These are phyloP conservation scores for Xylariales sp. DNA, from an alignment of 2,329 filamentous ascomycete genomes.

Conservation along the genomic window DNA sequence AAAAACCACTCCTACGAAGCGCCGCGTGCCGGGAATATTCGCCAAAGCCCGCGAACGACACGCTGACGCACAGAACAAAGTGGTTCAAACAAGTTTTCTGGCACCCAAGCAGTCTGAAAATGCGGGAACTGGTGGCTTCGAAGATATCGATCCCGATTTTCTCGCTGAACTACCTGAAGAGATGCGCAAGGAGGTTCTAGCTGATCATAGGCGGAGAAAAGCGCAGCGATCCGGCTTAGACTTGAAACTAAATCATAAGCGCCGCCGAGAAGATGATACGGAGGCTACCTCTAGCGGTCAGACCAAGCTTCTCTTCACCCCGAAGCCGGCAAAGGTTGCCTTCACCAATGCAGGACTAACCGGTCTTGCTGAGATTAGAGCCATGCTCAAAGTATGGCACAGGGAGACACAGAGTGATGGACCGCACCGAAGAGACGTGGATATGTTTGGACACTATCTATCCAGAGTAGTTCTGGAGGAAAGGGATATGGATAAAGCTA, in stretches of 20 bases:
- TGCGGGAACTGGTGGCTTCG: conserved; percentile 27
- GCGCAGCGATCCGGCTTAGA: conserved; percentile 51
- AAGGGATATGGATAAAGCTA: conserved; percentile 70
- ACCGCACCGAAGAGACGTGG: conserved; percentile 75
- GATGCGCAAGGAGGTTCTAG: conserved; percentile 71
- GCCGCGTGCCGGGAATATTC: conserved; percentile 41
- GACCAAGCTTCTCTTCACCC: conserved; percentile 40
- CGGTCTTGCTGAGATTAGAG: conserved; percentile 58
- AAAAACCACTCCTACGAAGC: conserved; percentile 64
- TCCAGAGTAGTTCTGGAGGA: conserved; percentile 70
- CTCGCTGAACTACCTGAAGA: conserved; percentile 80
- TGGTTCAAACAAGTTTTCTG: conserved; percentile 72
- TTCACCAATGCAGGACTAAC: conserved; percentile 41
- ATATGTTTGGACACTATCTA: conserved; percentile 70
- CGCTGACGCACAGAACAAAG: conserved; percentile 49
- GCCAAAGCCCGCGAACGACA: conserved; percentile 45
- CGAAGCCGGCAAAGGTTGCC: conserved; percentile 37
- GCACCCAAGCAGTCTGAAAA: conserved; percentile 28
- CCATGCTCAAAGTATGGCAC: conserved; percentile 75
- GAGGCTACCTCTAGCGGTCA: conserved; percentile 28
- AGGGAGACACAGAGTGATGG: conserved; percentile 66
- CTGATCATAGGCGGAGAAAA: conserved; percentile 64
- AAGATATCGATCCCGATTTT: conserved; percentile 65
- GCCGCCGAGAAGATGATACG: conserved; percentile 11
- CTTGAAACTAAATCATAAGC: conserved; percentile 26